Base-by-base conservation (phyloP, 345 rosid genomes). In the Zanthoxylum bungeanum region DNA sequence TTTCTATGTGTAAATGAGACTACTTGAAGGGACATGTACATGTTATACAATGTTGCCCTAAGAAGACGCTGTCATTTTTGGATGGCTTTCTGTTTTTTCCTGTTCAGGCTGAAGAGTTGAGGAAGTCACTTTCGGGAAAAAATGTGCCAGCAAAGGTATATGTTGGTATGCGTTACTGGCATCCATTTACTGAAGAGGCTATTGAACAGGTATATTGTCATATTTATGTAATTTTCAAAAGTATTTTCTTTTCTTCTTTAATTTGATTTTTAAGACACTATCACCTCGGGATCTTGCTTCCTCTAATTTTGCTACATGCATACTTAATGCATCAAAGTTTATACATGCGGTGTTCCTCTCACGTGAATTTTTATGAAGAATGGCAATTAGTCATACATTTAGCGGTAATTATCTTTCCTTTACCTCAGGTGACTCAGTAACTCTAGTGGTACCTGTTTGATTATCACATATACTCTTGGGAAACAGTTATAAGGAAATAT, bases 151-250 rank as follows among this genome's bases (percentile, higher is more conserved):
- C 98, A 21, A 89, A 89, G 72, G 98, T 92, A 2, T 95, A 95
- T 81, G 97, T 95, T 65, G 99, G 99, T 64, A 95, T 95, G 99
- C 92, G 98, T 12, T 95, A 95, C 74, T 95, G 99, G 99, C 99
- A 95, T 81, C 99, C 98, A 53, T 95, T 92, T 85, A 95, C 98
- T 5, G 99, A 95, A 77, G 97, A 95, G 85, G 99, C 99, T 47
- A 95, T 95, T 61, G 93, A 90, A 72, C 96, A 87, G 99, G 99
- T 95, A 81, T 59, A 36, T 77, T 36, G 21, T 56, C 44, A 4
- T 24, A 17, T 46, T 70, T 64, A 30, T 49, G 21, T 66, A 42
- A 36, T 42, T 37, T 60, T 59, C 30, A 2, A 5, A 10, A 28
- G 66, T 33, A 27, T 47, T 31, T 24, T 30, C 39, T 5, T 30